Conservation (phyloP, 2,329 filamentous ascomycete species). For the Aspergillus sp. region DNA sequence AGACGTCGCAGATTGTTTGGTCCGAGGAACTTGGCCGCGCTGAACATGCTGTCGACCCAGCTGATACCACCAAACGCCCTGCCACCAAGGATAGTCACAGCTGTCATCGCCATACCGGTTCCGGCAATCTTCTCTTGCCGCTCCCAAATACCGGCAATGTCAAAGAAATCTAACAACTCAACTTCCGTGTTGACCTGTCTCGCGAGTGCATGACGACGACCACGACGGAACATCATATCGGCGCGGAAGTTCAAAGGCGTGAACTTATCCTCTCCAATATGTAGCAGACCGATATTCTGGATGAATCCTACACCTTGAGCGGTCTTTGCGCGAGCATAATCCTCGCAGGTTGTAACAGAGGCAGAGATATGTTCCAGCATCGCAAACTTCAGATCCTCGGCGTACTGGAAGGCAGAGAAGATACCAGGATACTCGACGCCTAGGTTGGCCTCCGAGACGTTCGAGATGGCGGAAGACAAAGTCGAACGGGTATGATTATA, state of each 20-base stretch:
- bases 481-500: slow-evolving; percentile 81
- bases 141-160: slow-evolving; percentile 79
- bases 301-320: slow-evolving; percentile 82
- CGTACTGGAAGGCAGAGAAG: slow-evolving; percentile 84
- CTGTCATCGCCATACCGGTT: slow-evolving; percentile 90
- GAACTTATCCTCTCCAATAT: slow-evolving; percentile 82
- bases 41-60: slow-evolving; percentile 87
- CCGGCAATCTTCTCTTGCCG: slow-evolving; percentile 93
- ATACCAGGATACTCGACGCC: slow-evolving; percentile 87
- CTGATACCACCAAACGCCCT: slow-evolving; percentile 80
- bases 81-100: slow-evolving; percentile 82
- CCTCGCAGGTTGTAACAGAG: slow-evolving; percentile 79
- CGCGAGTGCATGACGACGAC: slow-evolving; percentile 75
- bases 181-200: slow-evolving; percentile 86
- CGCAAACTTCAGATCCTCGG: slow-evolving; percentile 87
- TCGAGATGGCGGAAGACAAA: slow-evolving; percentile 74
- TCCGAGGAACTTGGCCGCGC: slow-evolving; percentile 78
- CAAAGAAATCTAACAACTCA: slow-evolving; percentile 92
- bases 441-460: slow-evolving; percentile 76
- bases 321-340: slow-evolving; percentile 78
- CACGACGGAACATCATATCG: slow-evolving; percentile 89
- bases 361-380: slow-evolving; percentile 88
- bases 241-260: slow-evolving; percentile 84
- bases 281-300: slow-evolving; percentile 83
- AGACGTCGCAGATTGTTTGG: slow-evolving; percentile 79